Percentiles rank a stretch among this genome's conserved stretches.
phyloP scores from a whole-genome alignment of 1,284 basidiomycete species.

The Cryptococcus deneoformans region DNA sequence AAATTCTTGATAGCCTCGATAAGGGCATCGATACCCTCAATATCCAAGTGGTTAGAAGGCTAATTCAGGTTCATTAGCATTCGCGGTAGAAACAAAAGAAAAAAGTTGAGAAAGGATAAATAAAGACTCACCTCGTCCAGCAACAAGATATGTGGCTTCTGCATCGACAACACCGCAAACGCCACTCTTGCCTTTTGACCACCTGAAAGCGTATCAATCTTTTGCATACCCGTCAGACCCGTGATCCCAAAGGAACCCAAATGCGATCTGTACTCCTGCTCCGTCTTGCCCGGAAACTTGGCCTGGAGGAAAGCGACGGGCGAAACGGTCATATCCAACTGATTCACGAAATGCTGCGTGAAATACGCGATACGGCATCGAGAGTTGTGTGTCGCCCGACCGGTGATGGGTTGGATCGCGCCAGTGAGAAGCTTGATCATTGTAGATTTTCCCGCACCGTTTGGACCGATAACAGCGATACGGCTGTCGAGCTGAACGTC shows the following conservation, averaged over 20 bases:
- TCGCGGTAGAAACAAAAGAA: not conserved
- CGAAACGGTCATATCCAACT: slow-evolving; percentile 75
- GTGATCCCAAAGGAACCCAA: slow-evolving; percentile 99
- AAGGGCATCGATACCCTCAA: slow-evolving; percentile 94
- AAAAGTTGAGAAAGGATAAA: too few relatives aligned
- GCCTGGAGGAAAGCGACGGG: slow-evolving; percentile 90
- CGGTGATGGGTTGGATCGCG: slow-evolving; percentile 74
- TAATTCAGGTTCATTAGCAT: slow-evolving; percentile 41
- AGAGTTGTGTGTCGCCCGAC: slow-evolving; percentile 86
- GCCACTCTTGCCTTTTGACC: slow-evolving; percentile 98
- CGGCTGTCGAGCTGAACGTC: slow-evolving; percentile 87
- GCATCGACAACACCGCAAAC: slow-evolving; percentile 86
- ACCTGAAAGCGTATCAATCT: slow-evolving; percentile 60
- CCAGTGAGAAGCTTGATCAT: slow-evolving; percentile 89
- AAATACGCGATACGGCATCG: slow-evolving; percentile 90
- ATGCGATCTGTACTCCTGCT: slow-evolving; percentile 94
- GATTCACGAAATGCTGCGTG: slow-evolving; percentile 97
- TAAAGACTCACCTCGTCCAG: slow-evolving; percentile 72
- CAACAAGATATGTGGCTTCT: slow-evolving; percentile 81
- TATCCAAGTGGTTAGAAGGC: slow-evolving; percentile 98
- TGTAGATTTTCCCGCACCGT: slow-evolving; percentile 56
- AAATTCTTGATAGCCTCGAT: slow-evolving; percentile 82
- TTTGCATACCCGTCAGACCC: slow-evolving; percentile 76
- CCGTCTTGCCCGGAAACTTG: slow-evolving; percentile 89
- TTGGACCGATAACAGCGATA: slow-evolving; percentile 81